A percentile compares a stretch with the other conserved stretches of the same genome.
These are phyloP conservation scores for Anaeromyces robustus DNA, from an alignment of 192 early-diverging fungal genomes.

Conservation along the genomic window DNA sequence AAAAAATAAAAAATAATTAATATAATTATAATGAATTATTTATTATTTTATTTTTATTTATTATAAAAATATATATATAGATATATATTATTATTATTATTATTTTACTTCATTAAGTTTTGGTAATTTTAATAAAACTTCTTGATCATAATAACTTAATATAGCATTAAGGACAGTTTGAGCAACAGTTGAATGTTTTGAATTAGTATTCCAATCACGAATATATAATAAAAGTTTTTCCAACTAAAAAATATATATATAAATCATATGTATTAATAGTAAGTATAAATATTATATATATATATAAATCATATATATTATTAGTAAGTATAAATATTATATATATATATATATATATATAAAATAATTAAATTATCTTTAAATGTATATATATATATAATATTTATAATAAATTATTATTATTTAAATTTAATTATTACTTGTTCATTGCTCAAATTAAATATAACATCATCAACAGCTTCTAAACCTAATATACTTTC, in stretches of 20 bases:
- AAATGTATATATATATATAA: too few species aligned
- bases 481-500: not conserved
- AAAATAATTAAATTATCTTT: not conserved
- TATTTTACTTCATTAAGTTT: conserved; percentile 51
- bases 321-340: conserved; percentile 7
- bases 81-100: not conserved
- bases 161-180: conserved; percentile 71
- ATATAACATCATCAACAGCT: conserved; percentile 3
- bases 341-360: not conserved
- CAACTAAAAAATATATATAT: conserved; percentile 25
- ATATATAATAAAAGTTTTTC: conserved; percentile 68
- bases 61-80: not conserved
- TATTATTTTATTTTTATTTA: too few species aligned
- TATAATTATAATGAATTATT: too few species aligned
- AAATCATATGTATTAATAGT: conserved; percentile 3
- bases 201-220: conserved; percentile 91
- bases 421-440: not conserved
- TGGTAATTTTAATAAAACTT: conserved; percentile 55
- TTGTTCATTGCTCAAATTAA: not conserved
- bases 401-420: not conserved
- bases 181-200: conserved; percentile 57
- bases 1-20: not conserved
- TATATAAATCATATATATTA: not conserved
- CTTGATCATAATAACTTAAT: conserved; percentile 41
- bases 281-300: conserved; percentile 5